Evolutionary conservation across 164 flowering plant genomes (phyloP).

Genomic region (Annona squamosa): DNA sequence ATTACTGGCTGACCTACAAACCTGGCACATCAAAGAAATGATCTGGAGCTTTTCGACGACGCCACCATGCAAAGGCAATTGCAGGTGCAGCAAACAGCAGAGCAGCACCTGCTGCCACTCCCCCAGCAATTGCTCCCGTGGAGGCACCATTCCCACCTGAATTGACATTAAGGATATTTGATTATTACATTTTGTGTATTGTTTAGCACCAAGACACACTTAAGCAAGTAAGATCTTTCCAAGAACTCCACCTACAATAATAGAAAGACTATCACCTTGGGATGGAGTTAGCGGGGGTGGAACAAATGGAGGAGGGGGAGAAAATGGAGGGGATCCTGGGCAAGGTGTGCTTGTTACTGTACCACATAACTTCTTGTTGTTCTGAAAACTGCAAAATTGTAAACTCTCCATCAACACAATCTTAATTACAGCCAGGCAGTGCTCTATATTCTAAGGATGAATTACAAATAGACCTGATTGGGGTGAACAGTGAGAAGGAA

Average conservation of each 20-base stretch:
- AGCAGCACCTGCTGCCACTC: constrained; percentile 50
- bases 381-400: constrained; percentile 61
- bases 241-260: background rate
- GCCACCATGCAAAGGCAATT: constrained; percentile 41
- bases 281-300: constrained; percentile 56
- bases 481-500: constrained; percentile 57
- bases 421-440: background rate
- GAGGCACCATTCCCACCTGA: constrained; percentile 24
- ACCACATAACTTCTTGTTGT: constrained; percentile 50
- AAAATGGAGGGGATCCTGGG: constrained; percentile 94
- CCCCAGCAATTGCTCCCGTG: constrained; percentile 46
- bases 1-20: constrained; percentile 26
- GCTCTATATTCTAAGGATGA: constrained; percentile 25
- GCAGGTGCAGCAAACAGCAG: constrained; percentile 44
- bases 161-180: background rate
- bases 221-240: background rate
- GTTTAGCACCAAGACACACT: background rate
- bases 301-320: constrained; percentile 95
- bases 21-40: constrained; percentile 46
- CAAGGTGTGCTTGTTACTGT: constrained; percentile 40
- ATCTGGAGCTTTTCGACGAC: constrained; percentile 34
- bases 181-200: background rate
- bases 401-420: background rate
- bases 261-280: constrained; percentile 36
- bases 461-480: constrained; percentile 42